Evolutionary conservation across 768 basidiomycete genomes (phyloP).

Genomic region (Mycena indigotica): DNA sequence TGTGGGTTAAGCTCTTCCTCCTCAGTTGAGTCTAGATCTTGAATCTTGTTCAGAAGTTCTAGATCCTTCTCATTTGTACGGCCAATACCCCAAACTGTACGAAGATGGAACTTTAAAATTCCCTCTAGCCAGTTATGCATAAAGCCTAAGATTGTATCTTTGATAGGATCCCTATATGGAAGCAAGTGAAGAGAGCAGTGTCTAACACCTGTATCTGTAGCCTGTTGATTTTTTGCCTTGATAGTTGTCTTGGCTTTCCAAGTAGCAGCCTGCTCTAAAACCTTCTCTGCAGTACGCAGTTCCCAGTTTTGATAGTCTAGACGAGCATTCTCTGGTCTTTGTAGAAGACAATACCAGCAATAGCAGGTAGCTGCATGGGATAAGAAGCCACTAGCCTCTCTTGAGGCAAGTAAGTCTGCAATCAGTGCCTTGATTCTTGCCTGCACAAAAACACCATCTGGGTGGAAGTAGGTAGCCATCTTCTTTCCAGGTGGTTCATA

Average conservation of each 20-base stretch:
- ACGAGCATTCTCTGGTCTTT: slow-evolving; percentile 5
- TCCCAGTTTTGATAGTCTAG: slow-evolving; percentile 18
- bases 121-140: slow-evolving; percentile 25
- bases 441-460: slow-evolving; percentile 12
- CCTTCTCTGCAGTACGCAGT: slow-evolving; percentile 10
- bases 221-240: slow-evolving; percentile 1
- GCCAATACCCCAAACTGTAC: slow-evolving; percentile 20
- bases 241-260: slow-evolving; percentile 20
- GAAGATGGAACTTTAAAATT: slow-evolving; percentile 16
- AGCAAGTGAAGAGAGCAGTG: slow-evolving; percentile 18
- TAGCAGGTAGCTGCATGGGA: slow-evolving; percentile 12
- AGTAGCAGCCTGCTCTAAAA: slow-evolving; percentile 6
- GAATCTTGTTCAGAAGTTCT: background rate
- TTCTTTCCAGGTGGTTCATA: slow-evolving; percentile 9
- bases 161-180: slow-evolving; percentile 22
- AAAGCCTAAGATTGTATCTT: slow-evolving; percentile 16
- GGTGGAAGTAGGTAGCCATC: slow-evolving; percentile 12
- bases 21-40: background rate
- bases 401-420: slow-evolving; percentile 16
- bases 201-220: slow-evolving; percentile 16
- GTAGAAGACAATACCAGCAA: slow-evolving; percentile 23
- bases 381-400: slow-evolving; percentile 21
- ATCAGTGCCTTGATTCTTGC: slow-evolving; percentile 19
- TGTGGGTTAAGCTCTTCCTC: background rate
- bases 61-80: slow-evolving; percentile 1